A percentile compares a stretch with the other conserved stretches of the same genome.
Conservation (phyloP, 805 yeast genomes). For the Candida boidinii region DNA sequence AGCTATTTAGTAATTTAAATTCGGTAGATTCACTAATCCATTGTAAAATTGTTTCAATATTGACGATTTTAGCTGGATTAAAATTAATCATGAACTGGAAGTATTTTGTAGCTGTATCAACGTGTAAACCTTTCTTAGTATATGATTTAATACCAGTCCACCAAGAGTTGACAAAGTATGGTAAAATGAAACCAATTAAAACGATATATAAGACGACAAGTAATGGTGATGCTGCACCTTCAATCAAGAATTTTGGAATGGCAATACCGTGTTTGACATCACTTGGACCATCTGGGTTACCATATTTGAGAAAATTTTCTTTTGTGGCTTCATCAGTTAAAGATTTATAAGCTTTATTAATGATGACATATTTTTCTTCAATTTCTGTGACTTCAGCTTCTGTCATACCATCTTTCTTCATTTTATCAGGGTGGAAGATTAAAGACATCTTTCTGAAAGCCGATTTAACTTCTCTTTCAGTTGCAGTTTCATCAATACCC, state of each 20-base stretch:
- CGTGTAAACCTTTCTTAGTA: conserved; percentile 77
- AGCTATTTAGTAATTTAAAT: conserved; percentile 33
- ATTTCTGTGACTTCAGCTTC: conserved; percentile 46
- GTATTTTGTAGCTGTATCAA: conserved; percentile 73
- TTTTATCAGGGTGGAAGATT: conserved; percentile 90
- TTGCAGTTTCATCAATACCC: conserved; percentile 59
- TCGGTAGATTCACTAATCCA: conserved; percentile 66
- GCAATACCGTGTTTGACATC: conserved; percentile 90
- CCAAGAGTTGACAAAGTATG: conserved; percentile 78
- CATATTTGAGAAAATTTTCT: conserved; percentile 77
- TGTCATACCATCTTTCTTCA: conserved; percentile 50
- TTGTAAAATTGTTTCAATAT: conserved; percentile 46
- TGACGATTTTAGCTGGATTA: conserved; percentile 59
- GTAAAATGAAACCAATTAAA: conserved; percentile 71
- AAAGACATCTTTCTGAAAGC: conserved; percentile 82
- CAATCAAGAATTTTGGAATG: conserved; percentile 83
- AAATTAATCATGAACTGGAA: conserved; percentile 66
- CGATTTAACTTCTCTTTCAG: conserved; percentile 69
- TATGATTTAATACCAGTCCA: conserved; percentile 77
- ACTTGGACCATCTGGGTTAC: conserved; percentile 98
- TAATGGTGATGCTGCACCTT: conserved; percentile 67
- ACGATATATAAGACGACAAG: conserved; percentile 55
- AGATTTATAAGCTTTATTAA: conserved; percentile 90
- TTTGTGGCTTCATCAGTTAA: conserved; percentile 82
- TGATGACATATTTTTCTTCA: conserved; percentile 72